A percentile compares a stretch with the other conserved stretches of the same genome.
phyloP scores from a whole-genome alignment of 306 rosid species.

The Corylus americana region DNA sequence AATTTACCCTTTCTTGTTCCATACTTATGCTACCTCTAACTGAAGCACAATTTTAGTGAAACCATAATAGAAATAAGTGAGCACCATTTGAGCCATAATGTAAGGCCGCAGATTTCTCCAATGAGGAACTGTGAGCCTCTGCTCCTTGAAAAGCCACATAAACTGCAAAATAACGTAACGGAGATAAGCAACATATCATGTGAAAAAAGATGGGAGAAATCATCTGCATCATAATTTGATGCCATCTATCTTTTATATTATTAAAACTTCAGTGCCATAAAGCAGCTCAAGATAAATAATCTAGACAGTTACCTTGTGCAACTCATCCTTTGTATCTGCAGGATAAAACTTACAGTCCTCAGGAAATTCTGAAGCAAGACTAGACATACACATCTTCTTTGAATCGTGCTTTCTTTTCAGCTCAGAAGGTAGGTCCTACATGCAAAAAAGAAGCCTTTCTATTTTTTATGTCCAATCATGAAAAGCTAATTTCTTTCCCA shows the following conservation, averaged over 20 bases:
- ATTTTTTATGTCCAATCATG: conserved; percentile 1
- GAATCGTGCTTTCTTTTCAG: conserved; percentile 65
- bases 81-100: conserved; percentile 78
- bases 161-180: conserved; percentile 55
- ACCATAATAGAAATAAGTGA: conserved; percentile 23
- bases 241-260: conserved; percentile 1
- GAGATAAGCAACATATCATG: background rate
- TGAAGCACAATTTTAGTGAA: background rate
- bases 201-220: conserved; percentile 19
- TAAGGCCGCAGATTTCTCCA: conserved; percentile 88
- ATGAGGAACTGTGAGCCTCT: conserved; percentile 77
- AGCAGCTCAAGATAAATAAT: conserved; percentile 1
- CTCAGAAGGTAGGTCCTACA: conserved; percentile 78
- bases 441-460: conserved; percentile 16
- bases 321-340: conserved; percentile 84
- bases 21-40: background rate
- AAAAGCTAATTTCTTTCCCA: background rate
- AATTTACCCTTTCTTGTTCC: background rate
- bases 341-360: conserved; percentile 86
- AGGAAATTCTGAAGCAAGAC: conserved; percentile 78
- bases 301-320: conserved; percentile 74
- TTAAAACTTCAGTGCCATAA: conserved; percentile 6
- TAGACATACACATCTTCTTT: conserved; percentile 69
- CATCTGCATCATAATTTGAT: conserved; percentile 5
- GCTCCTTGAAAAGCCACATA: conserved; percentile 91